phyloP scores from a whole-genome alignment of 139 green algal genomes.

The Picochlorum costavermella region DNA sequence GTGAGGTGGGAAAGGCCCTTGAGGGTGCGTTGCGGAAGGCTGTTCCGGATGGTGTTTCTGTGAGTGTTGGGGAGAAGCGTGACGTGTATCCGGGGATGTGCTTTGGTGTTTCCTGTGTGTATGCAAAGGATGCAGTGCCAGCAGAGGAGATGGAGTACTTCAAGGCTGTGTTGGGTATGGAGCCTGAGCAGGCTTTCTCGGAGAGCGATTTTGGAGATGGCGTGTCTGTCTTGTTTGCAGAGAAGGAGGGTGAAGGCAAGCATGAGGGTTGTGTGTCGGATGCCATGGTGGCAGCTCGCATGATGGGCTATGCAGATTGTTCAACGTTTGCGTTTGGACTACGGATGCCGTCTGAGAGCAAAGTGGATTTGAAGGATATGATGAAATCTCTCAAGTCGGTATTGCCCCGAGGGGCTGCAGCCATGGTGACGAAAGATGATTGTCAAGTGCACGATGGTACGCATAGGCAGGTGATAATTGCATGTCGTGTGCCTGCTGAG shows the following conservation, averaged over 20 bases:
- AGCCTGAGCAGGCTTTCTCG: slow-evolving; percentile 22
- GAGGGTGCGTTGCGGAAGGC: no score
- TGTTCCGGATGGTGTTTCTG: no score
- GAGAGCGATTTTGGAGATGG: slow-evolving; percentile 14
- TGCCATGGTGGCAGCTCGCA: slow-evolving; percentile 1
- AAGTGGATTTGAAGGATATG: background rate
- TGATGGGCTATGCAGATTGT: background rate
- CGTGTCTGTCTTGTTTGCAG: background rate
- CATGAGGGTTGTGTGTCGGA: slow-evolving; percentile 10
- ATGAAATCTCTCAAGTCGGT: background rate
- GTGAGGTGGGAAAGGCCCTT: no score
- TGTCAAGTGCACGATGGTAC: background rate
- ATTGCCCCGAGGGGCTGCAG: background rate
- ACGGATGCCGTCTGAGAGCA: no score
- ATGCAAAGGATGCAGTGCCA: background rate
- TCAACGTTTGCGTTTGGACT: no score
- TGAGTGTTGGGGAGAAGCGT: no score
- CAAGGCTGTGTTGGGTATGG: slow-evolving; percentile 11
- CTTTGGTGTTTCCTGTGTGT: slow-evolving; percentile 2
- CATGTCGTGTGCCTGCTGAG: background rate
- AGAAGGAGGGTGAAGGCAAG: background rate
- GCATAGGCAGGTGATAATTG: background rate
- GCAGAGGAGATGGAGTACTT: slow-evolving; percentile 23
- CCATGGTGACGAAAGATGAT: background rate
- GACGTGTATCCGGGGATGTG: background rate